Evolutionary conservation across 1,284 basidiomycete genomes (phyloP), one percentile per base, ranked within the genome.

Genomic region (Quambalaria eucalypti): DNA sequence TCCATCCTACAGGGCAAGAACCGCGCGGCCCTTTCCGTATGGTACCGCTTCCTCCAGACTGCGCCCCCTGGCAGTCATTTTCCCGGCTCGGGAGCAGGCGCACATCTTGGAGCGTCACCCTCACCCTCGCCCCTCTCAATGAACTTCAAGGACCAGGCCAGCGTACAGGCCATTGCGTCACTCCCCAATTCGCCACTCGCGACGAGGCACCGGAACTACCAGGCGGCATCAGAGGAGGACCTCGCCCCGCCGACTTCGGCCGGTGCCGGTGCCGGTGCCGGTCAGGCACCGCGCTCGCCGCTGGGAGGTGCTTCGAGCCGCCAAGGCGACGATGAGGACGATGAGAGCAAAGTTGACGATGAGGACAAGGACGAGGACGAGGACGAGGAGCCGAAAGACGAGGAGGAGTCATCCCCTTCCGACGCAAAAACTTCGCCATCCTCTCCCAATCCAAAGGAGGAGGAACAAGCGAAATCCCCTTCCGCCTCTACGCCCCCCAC

Each of bases 1-100:
- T 58, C 53, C 19, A 56, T 73, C 8, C 47, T 74, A 25, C 57
- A 46, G 1, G 71, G 71, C 9, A 65, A 56, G 3, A 71, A 71
- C 31, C 50, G 38, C 12, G 70, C 68, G 2, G 66, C 65, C 1
- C 48, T 74, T 8, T 40, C 38, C 8, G 56, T 74, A 12, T 74
- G 69, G 71, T 29, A 55, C 31, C 36, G 55, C 21, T 30, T 38
- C n/a, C 38, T 33, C 19, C 52, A 36, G 48, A 16, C 30, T 9
- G 23, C 40, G 52, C 21, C 23, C 16, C 4, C 21, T 9, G 28
- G 31, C 6, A 47, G 44, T 57, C 42, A 4, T 31, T n/a, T n/a
- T n/a, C n/a, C n/a, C n/a, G n/a, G n/a, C n/a, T n/a, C n/a, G n/a
- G n/a, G n/a, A n/a, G n/a, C n/a, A n/a, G n/a, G n/a, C n/a, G n/a